These are phyloP conservation scores for Syzygium grande DNA, from an alignment of 345 rosid genomes.

Conservation along the genomic window DNA sequence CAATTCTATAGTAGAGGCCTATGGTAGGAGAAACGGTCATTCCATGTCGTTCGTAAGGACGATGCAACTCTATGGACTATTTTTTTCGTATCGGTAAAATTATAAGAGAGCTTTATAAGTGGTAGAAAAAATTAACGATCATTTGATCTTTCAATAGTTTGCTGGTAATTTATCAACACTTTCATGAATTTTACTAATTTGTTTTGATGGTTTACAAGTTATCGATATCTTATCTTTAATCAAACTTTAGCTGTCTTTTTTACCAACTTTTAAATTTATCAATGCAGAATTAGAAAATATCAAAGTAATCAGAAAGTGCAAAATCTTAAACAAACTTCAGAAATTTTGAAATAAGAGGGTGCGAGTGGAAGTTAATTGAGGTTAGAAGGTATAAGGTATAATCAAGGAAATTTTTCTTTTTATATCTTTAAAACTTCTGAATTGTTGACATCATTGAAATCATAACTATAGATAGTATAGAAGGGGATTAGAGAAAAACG, in stretches of 20 bases:
- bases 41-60: background rate
- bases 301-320: background rate
- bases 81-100: background rate
- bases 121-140: background rate
- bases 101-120: background rate
- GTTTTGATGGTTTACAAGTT: background rate
- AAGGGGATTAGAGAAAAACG: background rate
- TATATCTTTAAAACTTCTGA: background rate
- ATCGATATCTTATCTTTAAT: background rate
- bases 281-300: background rate
- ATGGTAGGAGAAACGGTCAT: background rate
- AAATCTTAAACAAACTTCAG: background rate
- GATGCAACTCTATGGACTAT: background rate
- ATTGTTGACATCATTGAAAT: background rate
- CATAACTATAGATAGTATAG: background rate
- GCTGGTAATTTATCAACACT: background rate
- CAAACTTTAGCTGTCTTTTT: background rate
- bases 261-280: background rate
- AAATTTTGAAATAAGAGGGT: background rate
- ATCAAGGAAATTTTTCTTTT: background rate
- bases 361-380: background rate
- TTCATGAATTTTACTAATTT: background rate
- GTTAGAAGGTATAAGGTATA: background rate
- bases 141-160: background rate
- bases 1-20: background rate